Evolutionary conservation across 164 flowering plant species (phyloP), one percentile per base, ranked within the genome.

Genomic region (Buxus sempervirens): DNA sequence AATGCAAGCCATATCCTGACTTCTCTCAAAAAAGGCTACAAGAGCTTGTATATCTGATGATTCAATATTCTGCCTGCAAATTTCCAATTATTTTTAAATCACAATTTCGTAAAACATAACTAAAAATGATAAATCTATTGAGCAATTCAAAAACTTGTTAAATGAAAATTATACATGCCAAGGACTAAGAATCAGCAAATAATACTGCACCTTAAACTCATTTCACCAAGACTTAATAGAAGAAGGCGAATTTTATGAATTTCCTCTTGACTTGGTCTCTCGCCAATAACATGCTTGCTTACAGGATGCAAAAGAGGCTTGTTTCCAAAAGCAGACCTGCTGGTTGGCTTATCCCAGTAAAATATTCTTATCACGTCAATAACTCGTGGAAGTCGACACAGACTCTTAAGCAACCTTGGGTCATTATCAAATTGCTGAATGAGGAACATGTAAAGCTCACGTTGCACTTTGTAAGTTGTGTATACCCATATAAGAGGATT

Each of bases 151-250:
- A 49, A 45, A 42, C 49, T 26, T 21, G 6, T 9, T 38, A 19
- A 58, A 38, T 12, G 20, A 26, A n/a, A 19, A 23, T 20, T 13
- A 27, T 8, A 41, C 16, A 25, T 19, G 1, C 20, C 22, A n/a
- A n/a, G n/a, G n/a, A n/a, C n/a, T n/a, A n/a, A n/a, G n/a, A n/a
- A n/a, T n/a, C 15, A 42, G 62, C 22, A 22, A 27, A 10, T 62
- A 22, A 55, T 4, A 48, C 3, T 63, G 58, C 76, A 91, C 99
- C 99, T 88, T 71, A 96, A 88, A 76, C 98, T 90, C 98, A 91
- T 93, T 84, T 96, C 99, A 58, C 98, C 99, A 73, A 96, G 96
- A 76, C 97, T 89, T 72, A 96, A 71, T 59, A 96, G 79, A 69
- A 96, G 93, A 62, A 96, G 96, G 73, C 99, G 96, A 70, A 96